Base-by-base conservation (phyloP, 108 stramenopile genomes). In the Fistulifera pelliculosa region DNA sequence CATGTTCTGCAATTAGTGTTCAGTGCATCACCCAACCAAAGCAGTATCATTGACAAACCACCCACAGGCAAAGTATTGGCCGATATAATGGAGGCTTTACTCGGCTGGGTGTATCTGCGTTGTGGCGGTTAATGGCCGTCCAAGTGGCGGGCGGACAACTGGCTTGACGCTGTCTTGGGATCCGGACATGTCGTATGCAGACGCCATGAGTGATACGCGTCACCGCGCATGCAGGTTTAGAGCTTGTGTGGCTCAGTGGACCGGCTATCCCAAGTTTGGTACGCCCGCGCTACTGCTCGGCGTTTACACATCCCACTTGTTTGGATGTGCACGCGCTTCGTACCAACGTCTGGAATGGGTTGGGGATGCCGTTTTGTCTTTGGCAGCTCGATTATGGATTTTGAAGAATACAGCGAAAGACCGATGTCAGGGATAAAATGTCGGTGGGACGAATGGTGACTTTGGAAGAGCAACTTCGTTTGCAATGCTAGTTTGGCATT, bases 281-380 rank as follows among this genome's bases (percentile, higher is more conserved):
- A 3, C 56, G 56, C 11, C 59, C 50, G 50, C 62, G 28, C n/a
- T 79, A 17, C 42, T 77, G 18, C 64, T 65, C 21, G 77, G 77
- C 81, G 7, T 64, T 76, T 15, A 75, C 81, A 25, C 77, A 83
- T 62, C 77, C 75, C n/a, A 79, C 56, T 18, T 68, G 65, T 47
- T 41, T 65, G 24, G 55, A 71, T 53, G 54, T 72, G 25, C 48
- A 60, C 41, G 75, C 76, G 14, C 81, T 1, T 76, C 75, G 1
- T 83, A 77, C 43, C 75, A 83, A 49, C 49, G 70, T 40, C 62
- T 83, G 4, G 81, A 83, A 55, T 83, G 81, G 81, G 61, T 79
- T 44, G 81, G 81, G 15, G 81, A 83, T 45, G 75, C 77, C 19
- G 76, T 79, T n/a, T 58, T 83, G 11, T 83, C 76, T 41, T 63